Base-by-base conservation (phyloP, 306 rosid genomes). In the Morella rubra region DNA sequence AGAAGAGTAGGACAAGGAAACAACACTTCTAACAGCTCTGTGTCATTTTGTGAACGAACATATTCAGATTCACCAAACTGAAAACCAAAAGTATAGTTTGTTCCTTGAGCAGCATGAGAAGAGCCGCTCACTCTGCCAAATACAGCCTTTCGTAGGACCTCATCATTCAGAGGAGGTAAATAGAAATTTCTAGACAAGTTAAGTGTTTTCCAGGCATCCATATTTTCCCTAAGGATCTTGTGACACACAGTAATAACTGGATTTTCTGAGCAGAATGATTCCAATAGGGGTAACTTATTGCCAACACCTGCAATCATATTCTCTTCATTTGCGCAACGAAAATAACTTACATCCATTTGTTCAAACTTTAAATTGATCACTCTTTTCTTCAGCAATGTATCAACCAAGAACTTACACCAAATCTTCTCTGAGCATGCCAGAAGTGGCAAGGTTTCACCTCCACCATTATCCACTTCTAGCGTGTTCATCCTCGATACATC, bases 1-100 rank as follows among this genome's bases (percentile, higher is more conserved):
- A 92, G 93, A 73, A 95, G 77, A 32, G 98, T 88, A 64, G 98
- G 96, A 83, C 86, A 95, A 77, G 98, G 98, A 83, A 95, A 89
- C 85, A 95, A 46, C 82, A 52, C 75, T 76, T 90, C 97, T 77
- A 95, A 82, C 76, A 89, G 84, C 37, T 84, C 85, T 76, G 81
- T 87, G 58, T 92, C 91, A 13, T 92, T 85, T 68, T 84, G 87
- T 41, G 87, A 82, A 76, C 81, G 91, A 83, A 65, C 74, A 86
- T 87, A 80, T 62, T 90, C 90, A 32, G 90, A 87, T 85, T 89
- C 93, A 83, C 90, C 90, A 87, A 84, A 95, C 82, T 69, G 91
- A 77, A 92, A 95, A 81, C 98, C 98, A 70, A 83, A 90, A 72
- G 87, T 71, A 86, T 89, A 95, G 82, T 88, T 83, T 52, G 97